Conservation (phyloP, 2,329 filamentous ascomycete genomes). For the Ambrosiella beaveri region DNA sequence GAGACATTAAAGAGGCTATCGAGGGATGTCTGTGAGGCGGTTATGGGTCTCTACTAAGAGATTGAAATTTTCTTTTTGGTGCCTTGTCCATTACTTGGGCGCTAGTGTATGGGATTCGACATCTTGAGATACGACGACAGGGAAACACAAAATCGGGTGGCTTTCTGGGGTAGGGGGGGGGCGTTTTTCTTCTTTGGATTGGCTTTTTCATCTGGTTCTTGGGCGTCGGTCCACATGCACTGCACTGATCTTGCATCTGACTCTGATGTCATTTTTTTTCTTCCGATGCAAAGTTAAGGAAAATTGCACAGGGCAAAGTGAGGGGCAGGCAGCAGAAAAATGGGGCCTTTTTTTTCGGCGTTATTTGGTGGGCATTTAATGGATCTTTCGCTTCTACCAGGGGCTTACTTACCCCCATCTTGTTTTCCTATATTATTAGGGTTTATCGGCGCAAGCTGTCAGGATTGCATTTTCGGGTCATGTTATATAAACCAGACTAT, state of each 20-base stretch:
- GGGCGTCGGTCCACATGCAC: neutral
- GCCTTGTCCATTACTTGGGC: neutral
- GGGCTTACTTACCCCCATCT: neutral
- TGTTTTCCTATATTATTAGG: neutral
- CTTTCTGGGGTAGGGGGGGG: too few relatives aligned
- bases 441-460: neutral
- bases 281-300: neutral
- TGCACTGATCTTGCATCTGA: neutral
- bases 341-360: neutral
- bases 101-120: neutral
- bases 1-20: neutral
- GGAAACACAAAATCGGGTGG: neutral
- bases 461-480: neutral
- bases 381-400: neutral
- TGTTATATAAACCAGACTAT: slow-evolving; percentile 1
- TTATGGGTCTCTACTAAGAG: slow-evolving; percentile 10
- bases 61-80: neutral
- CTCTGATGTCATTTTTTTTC: neutral
- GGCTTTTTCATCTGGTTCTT: neutral
- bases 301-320: neutral
- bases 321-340: neutral
- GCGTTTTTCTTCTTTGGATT: neutral
- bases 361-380: neutral
- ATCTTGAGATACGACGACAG: neutral
- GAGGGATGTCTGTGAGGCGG: slow-evolving; percentile 9